These are phyloP conservation scores for Conticribra weissflogii DNA, from an alignment of 108 stramenopile species.

Conservation along the genomic window DNA sequence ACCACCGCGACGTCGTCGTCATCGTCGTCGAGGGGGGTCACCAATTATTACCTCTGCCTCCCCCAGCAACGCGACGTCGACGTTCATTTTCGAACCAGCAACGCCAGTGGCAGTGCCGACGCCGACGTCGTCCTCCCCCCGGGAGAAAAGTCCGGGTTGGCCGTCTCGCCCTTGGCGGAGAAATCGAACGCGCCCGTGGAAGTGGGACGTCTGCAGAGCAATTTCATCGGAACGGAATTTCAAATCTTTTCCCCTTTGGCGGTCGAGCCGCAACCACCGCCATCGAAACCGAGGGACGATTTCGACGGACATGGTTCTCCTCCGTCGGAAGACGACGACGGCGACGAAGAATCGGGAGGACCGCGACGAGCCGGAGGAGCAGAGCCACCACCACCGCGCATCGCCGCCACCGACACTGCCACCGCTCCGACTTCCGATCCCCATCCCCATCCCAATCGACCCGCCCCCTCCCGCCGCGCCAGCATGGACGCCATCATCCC, in stretches of 20 bases:
- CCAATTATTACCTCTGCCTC: constrained; percentile 74
- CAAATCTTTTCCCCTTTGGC: constrained; percentile 76
- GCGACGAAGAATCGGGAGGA: too few relatives aligned
- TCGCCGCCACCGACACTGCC: too few relatives aligned
- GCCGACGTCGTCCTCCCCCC: background rate
- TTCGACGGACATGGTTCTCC: too few relatives aligned
- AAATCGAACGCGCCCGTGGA: constrained; percentile 30
- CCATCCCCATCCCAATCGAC: too few relatives aligned
- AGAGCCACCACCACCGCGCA: too few relatives aligned
- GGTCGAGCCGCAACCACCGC: too few relatives aligned
- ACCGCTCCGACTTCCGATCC: too few relatives aligned
- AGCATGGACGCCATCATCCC: background rate
- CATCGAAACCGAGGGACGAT: too few relatives aligned
- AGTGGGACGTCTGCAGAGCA: constrained; percentile 79
- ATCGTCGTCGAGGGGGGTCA: constrained; percentile 81
- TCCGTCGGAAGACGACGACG: too few relatives aligned
- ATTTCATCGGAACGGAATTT: constrained; percentile 88
- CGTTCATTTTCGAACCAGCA: constrained; percentile 59
- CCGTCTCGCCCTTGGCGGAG: constrained; percentile 17
- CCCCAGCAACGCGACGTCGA: constrained; percentile 75
- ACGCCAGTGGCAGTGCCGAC: constrained; percentile 38
- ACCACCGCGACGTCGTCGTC: constrained; percentile 71
- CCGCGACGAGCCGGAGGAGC: too few relatives aligned
- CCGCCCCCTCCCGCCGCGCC: too few relatives aligned
- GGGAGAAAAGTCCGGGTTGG: constrained; percentile 28